These are phyloP conservation scores for Herpetospermum pedunculosum DNA, from an alignment of 306 rosid genomes.

Conservation along the genomic window DNA sequence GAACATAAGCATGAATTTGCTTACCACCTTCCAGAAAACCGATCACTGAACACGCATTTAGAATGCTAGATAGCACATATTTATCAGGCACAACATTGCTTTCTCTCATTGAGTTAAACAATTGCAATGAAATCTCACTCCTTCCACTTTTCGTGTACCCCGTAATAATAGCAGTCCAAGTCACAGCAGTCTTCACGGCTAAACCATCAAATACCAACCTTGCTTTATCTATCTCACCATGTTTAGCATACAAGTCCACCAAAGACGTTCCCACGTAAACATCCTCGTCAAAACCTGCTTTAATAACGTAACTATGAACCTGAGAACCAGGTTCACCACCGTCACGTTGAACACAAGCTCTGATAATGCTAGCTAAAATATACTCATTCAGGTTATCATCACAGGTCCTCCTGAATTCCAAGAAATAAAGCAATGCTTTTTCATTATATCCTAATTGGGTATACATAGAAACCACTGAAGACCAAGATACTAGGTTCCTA, in stretches of 20 bases:
- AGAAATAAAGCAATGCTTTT: conserved; percentile 47
- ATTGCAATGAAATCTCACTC: conserved; percentile 49
- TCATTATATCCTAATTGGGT: conserved; percentile 29
- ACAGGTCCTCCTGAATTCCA: conserved; percentile 31
- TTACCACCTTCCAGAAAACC: conserved; percentile 58
- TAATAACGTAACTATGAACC: conserved; percentile 48
- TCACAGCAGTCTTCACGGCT: conserved; percentile 36
- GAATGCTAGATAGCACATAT: conserved; percentile 66
- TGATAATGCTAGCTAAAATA: conserved; percentile 54
- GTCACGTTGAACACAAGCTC: conserved; percentile 55
- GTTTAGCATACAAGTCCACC: conserved; percentile 58
- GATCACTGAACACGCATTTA: conserved; percentile 62
- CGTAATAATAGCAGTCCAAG: conserved; percentile 72
- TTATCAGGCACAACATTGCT: conserved; percentile 39
- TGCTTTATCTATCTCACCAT: conserved; percentile 47
- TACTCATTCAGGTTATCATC: conserved; percentile 46
- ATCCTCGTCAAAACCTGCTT: conserved; percentile 48
- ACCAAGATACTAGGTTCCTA: conserved; percentile 60
- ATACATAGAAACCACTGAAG: conserved; percentile 72
- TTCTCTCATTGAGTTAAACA: conserved; percentile 56
- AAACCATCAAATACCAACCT: conserved; percentile 51
- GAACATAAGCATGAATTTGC: conserved; percentile 67
- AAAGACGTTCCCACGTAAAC: conserved; percentile 79
- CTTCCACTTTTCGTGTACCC: conserved; percentile 59
- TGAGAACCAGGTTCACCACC: conserved; percentile 36